Base-by-base conservation (phyloP, 768 basidiomycete genomes). In the Boletus vermiculosoides region DNA sequence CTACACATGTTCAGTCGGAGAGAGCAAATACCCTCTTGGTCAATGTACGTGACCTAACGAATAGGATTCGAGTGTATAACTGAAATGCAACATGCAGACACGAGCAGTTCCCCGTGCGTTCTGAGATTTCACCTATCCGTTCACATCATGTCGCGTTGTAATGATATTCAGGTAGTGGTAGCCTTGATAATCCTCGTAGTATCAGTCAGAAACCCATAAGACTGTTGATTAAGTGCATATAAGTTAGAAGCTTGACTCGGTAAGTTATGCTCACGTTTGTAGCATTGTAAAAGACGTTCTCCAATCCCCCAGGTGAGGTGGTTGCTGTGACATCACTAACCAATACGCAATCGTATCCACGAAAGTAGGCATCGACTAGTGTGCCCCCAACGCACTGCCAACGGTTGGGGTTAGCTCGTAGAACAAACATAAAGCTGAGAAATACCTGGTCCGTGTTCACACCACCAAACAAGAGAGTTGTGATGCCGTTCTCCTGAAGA, bases 381-480 rank as follows among this genome's bases (percentile, higher is more conserved):
- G 86, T 87, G 4, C 86, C 86, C 12, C 79, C 71, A 28, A 88
- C 86, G 60, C 87, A 87, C 84, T 86, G 57, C 41, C 34, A 18
- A 40, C 0, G 34, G 1, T 8, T 16, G 7, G 45, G 40, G 23
- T 40, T 37, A 34, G n/a, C 6, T 18, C 1, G 10, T 10, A 46
- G 9, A 48, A 30, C 5, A 15, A 54, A 15, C 54, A 58, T 12
- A 25, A 48, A 47, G 15, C 15, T 6, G 30, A 36, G 34, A 22
- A 36, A 16, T 50, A 84, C 86, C 79, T 86, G 84, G 62, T 86
- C 85, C 7, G 86, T 75, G 63, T 87, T 87, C 18, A 87, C 86
- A 31, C 85, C 86, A 31, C 81, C 79, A 53, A 88, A 82, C 58
- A 87, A 71, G 33, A 87, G 71, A 1, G 83, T 85, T 11, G 75